These are phyloP conservation scores for Globisporangium echinulatum DNA, from an alignment of 352 stramenopile species.

Conservation along the genomic window DNA sequence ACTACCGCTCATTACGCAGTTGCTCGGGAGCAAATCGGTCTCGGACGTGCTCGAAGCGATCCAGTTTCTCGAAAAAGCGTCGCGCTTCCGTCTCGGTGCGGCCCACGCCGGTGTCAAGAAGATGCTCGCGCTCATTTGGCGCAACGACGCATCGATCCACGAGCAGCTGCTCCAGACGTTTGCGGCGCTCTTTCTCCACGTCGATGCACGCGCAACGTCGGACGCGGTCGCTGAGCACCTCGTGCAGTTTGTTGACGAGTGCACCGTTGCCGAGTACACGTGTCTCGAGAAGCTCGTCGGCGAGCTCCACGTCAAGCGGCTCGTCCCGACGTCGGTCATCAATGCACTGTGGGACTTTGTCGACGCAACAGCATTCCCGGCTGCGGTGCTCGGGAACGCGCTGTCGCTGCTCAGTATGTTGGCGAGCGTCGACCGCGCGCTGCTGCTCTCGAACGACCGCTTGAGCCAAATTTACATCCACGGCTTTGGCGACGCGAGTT, in stretches of 20 bases:
- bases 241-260: constrained; percentile 70
- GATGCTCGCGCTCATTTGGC: constrained; percentile 90
- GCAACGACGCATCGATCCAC: constrained; percentile 81
- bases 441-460: constrained; percentile 56
- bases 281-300: constrained; percentile 72
- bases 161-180: constrained; percentile 89
- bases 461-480: constrained; percentile 47
- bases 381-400: constrained; percentile 56
- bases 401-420: constrained; percentile 65
- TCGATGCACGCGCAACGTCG: constrained; percentile 35
- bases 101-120: constrained; percentile 88
- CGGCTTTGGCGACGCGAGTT: constrained; percentile 52
- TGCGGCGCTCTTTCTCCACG: constrained; percentile 53
- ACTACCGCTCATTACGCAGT: constrained; percentile 65
- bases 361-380: constrained; percentile 45
- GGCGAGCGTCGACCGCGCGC: constrained; percentile 50
- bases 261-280: constrained; percentile 67
- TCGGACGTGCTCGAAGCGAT: constrained; percentile 93
- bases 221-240: constrained; percentile 58
- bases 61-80: constrained; percentile 90
- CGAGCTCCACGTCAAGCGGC: constrained; percentile 47
- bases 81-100: constrained; percentile 86
- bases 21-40: constrained; percentile 88
- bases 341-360: constrained; percentile 66
- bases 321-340: constrained; percentile 60